phyloP scores from a whole-genome alignment of 1,284 basidiomycete genomes.

The Rhodofomes roseus region DNA sequence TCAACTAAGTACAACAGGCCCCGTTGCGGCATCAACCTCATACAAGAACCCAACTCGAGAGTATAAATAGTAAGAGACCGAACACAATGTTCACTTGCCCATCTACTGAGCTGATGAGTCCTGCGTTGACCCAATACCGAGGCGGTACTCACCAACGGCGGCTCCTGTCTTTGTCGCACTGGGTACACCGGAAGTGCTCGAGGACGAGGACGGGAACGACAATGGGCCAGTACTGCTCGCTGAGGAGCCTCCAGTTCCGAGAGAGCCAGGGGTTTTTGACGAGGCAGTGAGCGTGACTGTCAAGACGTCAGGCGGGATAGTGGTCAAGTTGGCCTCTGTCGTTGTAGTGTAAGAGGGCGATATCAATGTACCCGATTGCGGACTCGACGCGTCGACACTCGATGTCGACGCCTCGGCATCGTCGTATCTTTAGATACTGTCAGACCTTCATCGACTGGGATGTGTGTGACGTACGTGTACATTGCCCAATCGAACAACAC shows the following conservation, averaged over 20 bases:
- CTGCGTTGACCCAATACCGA: not conserved
- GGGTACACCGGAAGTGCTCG: not conserved
- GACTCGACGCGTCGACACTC: not conserved
- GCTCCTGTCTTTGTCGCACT: not conserved
- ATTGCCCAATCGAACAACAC: conserved; percentile 3
- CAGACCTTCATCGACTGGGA: not conserved
- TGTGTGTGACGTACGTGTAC: not conserved
- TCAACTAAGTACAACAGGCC: not conserved
- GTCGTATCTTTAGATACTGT: not conserved
- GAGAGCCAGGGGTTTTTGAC: too few species aligned
- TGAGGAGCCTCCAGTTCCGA: too few species aligned
- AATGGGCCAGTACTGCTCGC: not conserved
- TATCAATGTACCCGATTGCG: not conserved
- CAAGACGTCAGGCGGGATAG: not conserved
- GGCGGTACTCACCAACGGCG: not conserved
- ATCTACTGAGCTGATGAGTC: not conserved
- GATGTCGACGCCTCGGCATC: not conserved
- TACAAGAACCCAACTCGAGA: not conserved
- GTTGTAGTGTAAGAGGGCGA: not conserved
- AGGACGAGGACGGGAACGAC: not conserved
- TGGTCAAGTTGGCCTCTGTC: too few species aligned
- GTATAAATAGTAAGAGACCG: not conserved
- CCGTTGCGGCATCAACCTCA: not conserved
- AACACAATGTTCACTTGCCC: not conserved
- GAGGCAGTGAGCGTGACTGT: not conserved